These are phyloP conservation scores for Aristolochia californica DNA, from an alignment of 164 flowering plant genomes.

Conservation along the genomic window DNA sequence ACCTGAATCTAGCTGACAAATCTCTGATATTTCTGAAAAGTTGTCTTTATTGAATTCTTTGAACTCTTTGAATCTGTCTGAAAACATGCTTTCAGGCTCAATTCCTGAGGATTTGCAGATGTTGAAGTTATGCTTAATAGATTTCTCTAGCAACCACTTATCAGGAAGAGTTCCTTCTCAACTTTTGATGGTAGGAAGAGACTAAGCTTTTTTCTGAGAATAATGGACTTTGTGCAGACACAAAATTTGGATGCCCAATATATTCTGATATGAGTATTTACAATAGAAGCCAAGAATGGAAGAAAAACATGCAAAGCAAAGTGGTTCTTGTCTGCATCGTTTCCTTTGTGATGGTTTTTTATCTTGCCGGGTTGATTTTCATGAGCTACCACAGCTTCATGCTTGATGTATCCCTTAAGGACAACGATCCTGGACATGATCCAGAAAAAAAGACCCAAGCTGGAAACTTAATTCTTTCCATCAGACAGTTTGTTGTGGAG, in stretches of 20 bases:
- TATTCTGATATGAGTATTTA: conserved; percentile 31
- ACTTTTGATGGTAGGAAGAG: conserved; percentile 47
- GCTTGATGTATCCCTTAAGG: conserved; percentile 13
- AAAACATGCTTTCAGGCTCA: conserved; percentile 48
- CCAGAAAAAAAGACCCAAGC: conserved; percentile 21
- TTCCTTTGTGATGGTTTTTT: conserved; percentile 19
- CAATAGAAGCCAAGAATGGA: conserved; percentile 16
- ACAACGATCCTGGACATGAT: conserved; percentile 21
- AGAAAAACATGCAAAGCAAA: not conserved
- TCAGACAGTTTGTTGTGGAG: conserved; percentile 49
- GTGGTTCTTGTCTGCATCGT: conserved; percentile 13
- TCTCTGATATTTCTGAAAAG: conserved; percentile 37
- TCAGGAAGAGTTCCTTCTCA: conserved; percentile 52
- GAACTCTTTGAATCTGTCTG: conserved; percentile 74
- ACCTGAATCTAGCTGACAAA: conserved; percentile 64
- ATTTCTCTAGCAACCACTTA: conserved; percentile 57
- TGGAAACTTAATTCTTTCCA: conserved; percentile 72
- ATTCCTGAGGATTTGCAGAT: conserved; percentile 48
- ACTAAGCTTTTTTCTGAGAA: conserved; percentile 54
- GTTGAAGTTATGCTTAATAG: conserved; percentile 65
- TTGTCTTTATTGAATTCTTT: conserved; percentile 43
- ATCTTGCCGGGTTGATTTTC: conserved; percentile 33
- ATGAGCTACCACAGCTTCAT: conserved; percentile 49
- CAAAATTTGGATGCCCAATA: conserved; percentile 4
- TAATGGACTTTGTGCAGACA: conserved; percentile 48